These are phyloP conservation scores for Crithidia bombi DNA, from an alignment of 208 protist genomes.

Conservation along the genomic window DNA sequence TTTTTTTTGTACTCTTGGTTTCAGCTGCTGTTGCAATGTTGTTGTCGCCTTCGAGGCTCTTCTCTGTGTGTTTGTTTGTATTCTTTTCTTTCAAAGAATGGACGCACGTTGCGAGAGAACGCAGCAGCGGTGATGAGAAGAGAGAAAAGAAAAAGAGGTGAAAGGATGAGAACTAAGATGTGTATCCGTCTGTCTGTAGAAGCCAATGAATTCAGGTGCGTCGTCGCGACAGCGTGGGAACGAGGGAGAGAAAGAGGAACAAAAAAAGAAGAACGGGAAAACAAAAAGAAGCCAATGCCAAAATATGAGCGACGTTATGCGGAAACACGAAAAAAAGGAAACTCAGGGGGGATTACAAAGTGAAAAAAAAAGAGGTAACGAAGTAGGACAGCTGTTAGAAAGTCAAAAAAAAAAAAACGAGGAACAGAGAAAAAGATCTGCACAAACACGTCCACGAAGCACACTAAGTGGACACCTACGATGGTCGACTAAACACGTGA, in stretches of 20 bases:
- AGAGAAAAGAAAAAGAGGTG: neutral
- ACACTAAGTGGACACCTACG: neutral
- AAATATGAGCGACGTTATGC: neutral
- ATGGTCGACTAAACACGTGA: too few species aligned
- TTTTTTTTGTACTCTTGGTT: too few species aligned
- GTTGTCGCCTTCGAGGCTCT: too few species aligned
- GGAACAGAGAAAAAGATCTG: constrained; percentile 1
- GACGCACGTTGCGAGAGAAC: too few species aligned
- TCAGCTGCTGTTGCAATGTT: too few species aligned
- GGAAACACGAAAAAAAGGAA: neutral
- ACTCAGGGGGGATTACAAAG: neutral
- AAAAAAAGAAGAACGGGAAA: constrained; percentile 10
- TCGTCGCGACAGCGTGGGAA: neutral
- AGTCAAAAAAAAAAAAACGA: constrained; percentile 14
- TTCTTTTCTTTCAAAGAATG: neutral
- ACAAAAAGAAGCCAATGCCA: constrained; percentile 5
- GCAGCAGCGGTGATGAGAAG: neutral
- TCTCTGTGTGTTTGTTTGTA: neutral
- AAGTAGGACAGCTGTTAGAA: neutral
- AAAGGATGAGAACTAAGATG: neutral
- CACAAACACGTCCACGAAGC: neutral
- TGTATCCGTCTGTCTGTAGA: too few species aligned
- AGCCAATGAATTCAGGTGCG: neutral
- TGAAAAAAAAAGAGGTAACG: constrained; percentile 2
- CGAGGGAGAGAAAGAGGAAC: constrained; percentile 5